phyloP scores from a whole-genome alignment of 2,329 filamentous ascomycete genomes.

The Curvularia sp. region DNA sequence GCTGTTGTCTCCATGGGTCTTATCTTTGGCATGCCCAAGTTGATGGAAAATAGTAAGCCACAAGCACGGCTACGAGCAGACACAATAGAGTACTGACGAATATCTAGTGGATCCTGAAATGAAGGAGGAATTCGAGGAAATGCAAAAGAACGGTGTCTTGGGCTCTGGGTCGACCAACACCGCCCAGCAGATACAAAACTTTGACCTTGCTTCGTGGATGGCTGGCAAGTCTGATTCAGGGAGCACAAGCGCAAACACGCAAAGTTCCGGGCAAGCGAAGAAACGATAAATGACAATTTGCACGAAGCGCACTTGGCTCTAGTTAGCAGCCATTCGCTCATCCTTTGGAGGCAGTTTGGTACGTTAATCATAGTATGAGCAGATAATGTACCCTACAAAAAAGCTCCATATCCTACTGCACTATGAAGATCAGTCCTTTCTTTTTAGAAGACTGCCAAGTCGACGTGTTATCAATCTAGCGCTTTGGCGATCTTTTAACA shows the following conservation, averaged over 20 bases:
- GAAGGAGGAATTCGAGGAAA: constrained; percentile 88
- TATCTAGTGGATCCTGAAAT: constrained; percentile 91
- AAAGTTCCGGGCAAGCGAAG: constrained; percentile 39
- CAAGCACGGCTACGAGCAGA: not conserved
- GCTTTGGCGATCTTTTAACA: constrained; percentile 3
- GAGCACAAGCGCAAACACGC: constrained; percentile 28
- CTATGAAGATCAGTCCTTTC: not conserved
- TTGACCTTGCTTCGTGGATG: constrained; percentile 73
- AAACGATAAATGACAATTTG: constrained; percentile 22
- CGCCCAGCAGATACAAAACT: constrained; percentile 65
- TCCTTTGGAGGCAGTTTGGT: not conserved
- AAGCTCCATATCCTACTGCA: not conserved
- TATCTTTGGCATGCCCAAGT: constrained; percentile 91
- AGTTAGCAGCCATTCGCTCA: not conserved
- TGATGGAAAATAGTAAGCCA: constrained; percentile 90
- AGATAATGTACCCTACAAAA: constrained; percentile 5
- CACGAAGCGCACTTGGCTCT: not conserved
- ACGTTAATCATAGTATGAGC: not conserved
- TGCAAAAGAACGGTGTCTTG: constrained; percentile 78
- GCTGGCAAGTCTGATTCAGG: constrained; percentile 59
- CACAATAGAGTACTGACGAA: constrained; percentile 16
- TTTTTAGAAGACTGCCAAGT: not conserved
- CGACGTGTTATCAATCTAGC: not conserved
- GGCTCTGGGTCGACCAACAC: constrained; percentile 45
- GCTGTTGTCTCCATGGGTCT: constrained; percentile 81